Base-by-base conservation (phyloP, 78 protist species). In the Emiliania huxleyi region DNA sequence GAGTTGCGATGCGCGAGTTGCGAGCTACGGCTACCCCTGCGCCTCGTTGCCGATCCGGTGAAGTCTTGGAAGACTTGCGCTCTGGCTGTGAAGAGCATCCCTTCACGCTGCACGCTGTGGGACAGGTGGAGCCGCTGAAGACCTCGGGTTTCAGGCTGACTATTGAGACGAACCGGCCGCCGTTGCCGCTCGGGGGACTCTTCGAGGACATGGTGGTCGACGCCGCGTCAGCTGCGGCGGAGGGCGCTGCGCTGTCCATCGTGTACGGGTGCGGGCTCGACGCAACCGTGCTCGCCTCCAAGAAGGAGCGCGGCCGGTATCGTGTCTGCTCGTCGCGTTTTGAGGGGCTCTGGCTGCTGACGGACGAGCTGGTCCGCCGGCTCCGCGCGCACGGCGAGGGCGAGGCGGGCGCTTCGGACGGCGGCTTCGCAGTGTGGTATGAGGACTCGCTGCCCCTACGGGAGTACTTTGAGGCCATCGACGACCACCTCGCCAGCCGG, bases 281-380 rank as follows among this genome's bases (percentile, higher is more conserved):
- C 87, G 94, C 83, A 12, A 92, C 95, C 15, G 35, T 91, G 40
- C 93, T 94, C 89, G 84, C 75, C 93, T 89, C 94, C 37, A 94
- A 94, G 43, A 85, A 44, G 43, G 85, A 91, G 23, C n/a, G n/a
- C n/a, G 92, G 92, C 37, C 26, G 93, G 89, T 93, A 25, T 21
- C 75, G 75, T 15, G 12, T 62, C 75, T 15, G 90, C 73, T 33
- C 90, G 23, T 3, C 25, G 29, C 0, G 26, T 35, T 93, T 93
- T 38, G 95, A 93, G 23, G 87, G 73, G 23, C 62, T 93, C 37
- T 90, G 93, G 95, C 71, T 93, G 25, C 55, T 90, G 12, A 21
- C 88, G 15, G 55, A 69, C 35, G 93, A 93, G 73, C 90, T 93
- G 8, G 43, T 40, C 35, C 81, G 90, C 33, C 3, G 75, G 75